Evolutionary conservation across 1,284 basidiomycete species (phyloP).

Genomic region (Austroboletus olivaceoglutinosus): DNA sequence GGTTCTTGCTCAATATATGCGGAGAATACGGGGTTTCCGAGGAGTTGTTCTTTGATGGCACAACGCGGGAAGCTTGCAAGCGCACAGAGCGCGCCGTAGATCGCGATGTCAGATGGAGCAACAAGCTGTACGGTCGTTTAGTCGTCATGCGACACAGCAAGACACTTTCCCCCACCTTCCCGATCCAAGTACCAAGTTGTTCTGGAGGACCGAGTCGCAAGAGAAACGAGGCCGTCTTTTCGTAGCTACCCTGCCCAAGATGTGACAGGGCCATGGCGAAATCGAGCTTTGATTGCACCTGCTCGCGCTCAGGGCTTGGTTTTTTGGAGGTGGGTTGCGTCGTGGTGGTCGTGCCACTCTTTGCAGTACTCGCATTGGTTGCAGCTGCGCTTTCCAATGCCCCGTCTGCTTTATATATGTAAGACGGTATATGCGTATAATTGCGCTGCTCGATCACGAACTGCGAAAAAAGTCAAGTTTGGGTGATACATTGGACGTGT

Average conservation of each 20-base stretch:
- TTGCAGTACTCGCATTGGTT: slow-evolving; percentile 17
- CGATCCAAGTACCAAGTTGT: slow-evolving; percentile 68
- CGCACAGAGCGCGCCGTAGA: slow-evolving; percentile 80
- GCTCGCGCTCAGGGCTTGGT: slow-evolving; percentile 52
- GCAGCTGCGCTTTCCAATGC: slow-evolving; percentile 66
- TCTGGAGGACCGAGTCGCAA: slow-evolving; percentile 64
- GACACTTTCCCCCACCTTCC: slow-evolving; percentile 47
- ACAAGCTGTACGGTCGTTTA: slow-evolving; percentile 52
- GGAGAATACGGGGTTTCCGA: slow-evolving; percentile 69
- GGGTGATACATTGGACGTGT: neutral
- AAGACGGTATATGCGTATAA: slow-evolving; percentile 79
- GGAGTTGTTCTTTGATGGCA: slow-evolving; percentile 64
- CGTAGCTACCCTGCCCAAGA: slow-evolving; percentile 69
- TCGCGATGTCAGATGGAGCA: slow-evolving; percentile 75
- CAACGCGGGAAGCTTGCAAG: slow-evolving; percentile 71
- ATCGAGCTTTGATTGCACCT: slow-evolving; percentile 74
- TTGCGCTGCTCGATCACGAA: slow-evolving; percentile 80
- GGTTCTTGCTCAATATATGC: slow-evolving; percentile 84
- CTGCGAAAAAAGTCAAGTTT: slow-evolving; percentile 37
- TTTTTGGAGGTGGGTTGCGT: slow-evolving; percentile 42
- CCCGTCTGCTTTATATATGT: slow-evolving; percentile 88
- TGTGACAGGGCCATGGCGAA: slow-evolving; percentile 72
- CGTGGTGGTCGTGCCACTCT: slow-evolving; percentile 16
- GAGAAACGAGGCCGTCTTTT: slow-evolving; percentile 72
- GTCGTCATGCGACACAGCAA: neutral